Evolutionary conservation across 2,329 filamentous ascomycete species (phyloP).

Genomic region (Colletotrichum godetiae): DNA sequence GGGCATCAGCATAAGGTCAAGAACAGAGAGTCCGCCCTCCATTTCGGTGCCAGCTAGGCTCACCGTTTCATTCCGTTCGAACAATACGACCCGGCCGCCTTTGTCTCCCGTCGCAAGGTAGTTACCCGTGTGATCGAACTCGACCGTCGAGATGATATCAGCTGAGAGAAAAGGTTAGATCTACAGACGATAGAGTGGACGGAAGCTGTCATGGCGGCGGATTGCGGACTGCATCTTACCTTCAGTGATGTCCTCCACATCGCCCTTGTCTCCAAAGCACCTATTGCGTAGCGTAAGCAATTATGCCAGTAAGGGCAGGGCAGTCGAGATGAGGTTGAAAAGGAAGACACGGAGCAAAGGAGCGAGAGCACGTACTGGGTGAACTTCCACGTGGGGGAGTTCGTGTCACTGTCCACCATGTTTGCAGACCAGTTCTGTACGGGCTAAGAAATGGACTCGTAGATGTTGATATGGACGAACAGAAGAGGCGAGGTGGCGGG

Average conservation of each 20-base stretch:
- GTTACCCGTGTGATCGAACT: constrained; percentile 91
- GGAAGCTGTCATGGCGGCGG: neutral
- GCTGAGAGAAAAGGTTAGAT: constrained; percentile 59
- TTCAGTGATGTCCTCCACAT: constrained; percentile 99
- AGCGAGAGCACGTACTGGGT: constrained; percentile 81
- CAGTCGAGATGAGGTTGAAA: constrained; percentile 1
- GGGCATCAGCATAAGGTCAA: constrained; percentile 45
- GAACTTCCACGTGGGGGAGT: constrained; percentile 99
- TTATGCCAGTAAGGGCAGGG: constrained; percentile 32
- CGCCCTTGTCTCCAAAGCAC: constrained; percentile 99
- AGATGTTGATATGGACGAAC: constrained; percentile 3
- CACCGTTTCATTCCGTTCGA: constrained; percentile 96
- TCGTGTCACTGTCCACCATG: constrained; percentile 97
- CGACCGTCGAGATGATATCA: constrained; percentile 91
- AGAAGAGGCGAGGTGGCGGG: constrained; percentile 21
- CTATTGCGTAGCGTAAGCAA: constrained; percentile 59
- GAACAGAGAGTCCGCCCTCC: neutral
- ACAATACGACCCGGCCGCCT: constrained; percentile 85
- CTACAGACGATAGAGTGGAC: constrained; percentile 23
- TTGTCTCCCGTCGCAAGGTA: constrained; percentile 93
- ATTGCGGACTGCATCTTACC: constrained; percentile 62
- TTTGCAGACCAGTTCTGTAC: constrained; percentile 55
- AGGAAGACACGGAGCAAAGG: constrained; percentile 11
- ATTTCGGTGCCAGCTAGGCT: constrained; percentile 45
- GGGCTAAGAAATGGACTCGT: neutral